Evolutionary conservation across 2,329 filamentous ascomycete genomes (phyloP), one percentile per base, ranked within the genome.

Genomic region (Sclerotiophoma versabilis): DNA sequence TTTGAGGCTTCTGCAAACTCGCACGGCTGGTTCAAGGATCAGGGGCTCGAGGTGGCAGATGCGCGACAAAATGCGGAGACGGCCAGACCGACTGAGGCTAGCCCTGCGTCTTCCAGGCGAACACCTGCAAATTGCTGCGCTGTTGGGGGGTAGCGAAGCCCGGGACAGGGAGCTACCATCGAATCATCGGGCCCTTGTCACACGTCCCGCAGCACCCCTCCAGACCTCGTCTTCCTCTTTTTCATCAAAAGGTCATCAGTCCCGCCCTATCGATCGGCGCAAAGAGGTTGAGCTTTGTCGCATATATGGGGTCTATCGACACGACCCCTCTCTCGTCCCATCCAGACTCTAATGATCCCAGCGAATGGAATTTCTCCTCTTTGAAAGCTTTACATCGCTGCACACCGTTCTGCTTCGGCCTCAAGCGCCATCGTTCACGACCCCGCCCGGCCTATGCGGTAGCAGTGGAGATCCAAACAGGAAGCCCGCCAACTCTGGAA

Each of bases 31-130:
- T 67, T 60, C 70, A 71, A 72, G 69, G 71, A 66, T 74, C 70
- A 74, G 71, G 72, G 72, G 72, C 69, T 72, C 62, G 69, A 53
- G 65, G 69, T 68, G 70, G 71, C 69, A 70, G 69, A 71, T 70
- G 70, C 68, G 71, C 68, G 70, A 70, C 57, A 60, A 66, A 75
- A 75, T 74, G 72, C 72, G 72, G 72, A 74, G 72, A 75, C 68
- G 66, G 64, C 71, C 69, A 74, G 63, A 57, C 71, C 68, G 61
- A 72, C 63, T 68, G 49, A 66, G 71, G 68, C 70, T 74, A 74
- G 71, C 57, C 65, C 63, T 72, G 65, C 62, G 68, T 70, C 64
- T 70, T 71, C 71, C 60, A 69, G 66, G 69, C 70, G 71, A 73
- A 75, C 70, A 68, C 62, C 66, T 73, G 64, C 68, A 74, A 74